Evolutionary conservation across 805 yeast genomes (phyloP).

Genomic region (Dipodascopsis uninucleata): DNA sequence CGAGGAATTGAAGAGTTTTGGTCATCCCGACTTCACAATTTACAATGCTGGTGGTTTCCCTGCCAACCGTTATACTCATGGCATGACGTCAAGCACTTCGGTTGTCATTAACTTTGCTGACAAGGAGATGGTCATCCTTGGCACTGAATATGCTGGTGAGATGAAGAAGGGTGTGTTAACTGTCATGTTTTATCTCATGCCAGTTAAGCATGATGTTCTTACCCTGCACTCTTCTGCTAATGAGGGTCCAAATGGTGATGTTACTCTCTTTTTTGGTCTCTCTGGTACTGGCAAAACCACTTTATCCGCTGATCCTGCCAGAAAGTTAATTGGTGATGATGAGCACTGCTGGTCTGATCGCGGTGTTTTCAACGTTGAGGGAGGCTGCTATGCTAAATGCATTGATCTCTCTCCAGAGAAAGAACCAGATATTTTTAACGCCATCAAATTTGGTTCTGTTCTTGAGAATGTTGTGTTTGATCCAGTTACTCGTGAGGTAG

Average conservation of each 20-base stretch:
- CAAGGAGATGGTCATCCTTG: constrained; percentile 98
- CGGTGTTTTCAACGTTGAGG: constrained; percentile 98
- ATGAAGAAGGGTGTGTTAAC: constrained; percentile 99
- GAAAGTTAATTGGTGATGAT: constrained; percentile 94
- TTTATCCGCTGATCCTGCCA: constrained; percentile 90
- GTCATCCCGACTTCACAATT: constrained; percentile 96
- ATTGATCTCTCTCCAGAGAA: constrained; percentile 81
- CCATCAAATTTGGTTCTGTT: constrained; percentile 90
- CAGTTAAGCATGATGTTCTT: constrained; percentile 82
- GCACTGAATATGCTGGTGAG: constrained; percentile 99
- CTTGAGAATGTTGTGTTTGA: constrained; percentile 91
- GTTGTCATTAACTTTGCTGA: constrained; percentile 94
- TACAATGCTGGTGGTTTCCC: constrained; percentile 99
- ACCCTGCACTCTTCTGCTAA: constrained; percentile 94
- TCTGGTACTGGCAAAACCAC: constrained; percentile 99
- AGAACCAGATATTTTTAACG: constrained; percentile 96
- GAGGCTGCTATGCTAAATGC: constrained; percentile 99
- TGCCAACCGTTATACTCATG: constrained; percentile 91
- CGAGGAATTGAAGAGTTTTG: constrained; percentile 82
- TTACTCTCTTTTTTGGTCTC: constrained; percentile 91
- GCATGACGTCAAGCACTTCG: constrained; percentile 94
- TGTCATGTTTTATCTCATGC: constrained; percentile 98
- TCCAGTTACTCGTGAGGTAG: constrained; percentile 72
- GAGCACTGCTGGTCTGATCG: constrained; percentile 99
- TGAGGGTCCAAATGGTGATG: constrained; percentile 79